Base-by-base conservation (phyloP, 768 basidiomycete species). In the button mushroom (Agaricus bisporus) region DNA sequence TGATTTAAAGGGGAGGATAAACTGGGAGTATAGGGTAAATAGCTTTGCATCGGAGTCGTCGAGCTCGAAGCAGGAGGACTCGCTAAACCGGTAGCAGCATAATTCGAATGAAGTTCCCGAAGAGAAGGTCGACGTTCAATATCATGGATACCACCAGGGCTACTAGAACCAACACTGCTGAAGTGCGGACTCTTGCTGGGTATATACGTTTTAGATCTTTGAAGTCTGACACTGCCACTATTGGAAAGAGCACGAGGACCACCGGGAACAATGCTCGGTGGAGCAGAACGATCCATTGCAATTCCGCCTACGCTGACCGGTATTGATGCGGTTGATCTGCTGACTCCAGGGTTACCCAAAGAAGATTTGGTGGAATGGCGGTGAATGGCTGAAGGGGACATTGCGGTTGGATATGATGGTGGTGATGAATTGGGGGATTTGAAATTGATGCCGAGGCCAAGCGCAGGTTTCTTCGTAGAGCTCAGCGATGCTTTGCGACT, bases 181-280 rank as follows among this genome's bases (percentile, higher is more conserved):
- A 62, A 68, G 2, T 65, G 56, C 48, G 65, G 55, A 41, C 68
- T 70, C 12, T 68, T 59, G 20, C 61, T 59, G 57, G 66, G 62
- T 64, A 82, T 77, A 43, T 86, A 75, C 26, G 86, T 90, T 61
- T 87, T 84, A 6, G 87, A 82, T 48, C 87, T 78, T 55, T 77
- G 74, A 53, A 81, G 70, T 37, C 88, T 79, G 56, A 71, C 74
- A 22, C n/a, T 39, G 26, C 47, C 53, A 11, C 26, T 38, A 37
- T 32, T 54, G 8, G 46, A 46, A 22, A 32, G 46, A 9, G 46
- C 28, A 17, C 38, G 38, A 39, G 38, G 38, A 39, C 38, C 38
- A 12, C 38, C 38, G 6, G 38, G 38, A 17, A 39, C 38, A n/a
- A 39, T 17, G 12, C 38, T 39, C 14, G 38, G 38, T 14, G 50